Evolutionary conservation across 1,284 basidiomycete genomes (phyloP).

Genomic region (Ustilago shanxiensis): DNA sequence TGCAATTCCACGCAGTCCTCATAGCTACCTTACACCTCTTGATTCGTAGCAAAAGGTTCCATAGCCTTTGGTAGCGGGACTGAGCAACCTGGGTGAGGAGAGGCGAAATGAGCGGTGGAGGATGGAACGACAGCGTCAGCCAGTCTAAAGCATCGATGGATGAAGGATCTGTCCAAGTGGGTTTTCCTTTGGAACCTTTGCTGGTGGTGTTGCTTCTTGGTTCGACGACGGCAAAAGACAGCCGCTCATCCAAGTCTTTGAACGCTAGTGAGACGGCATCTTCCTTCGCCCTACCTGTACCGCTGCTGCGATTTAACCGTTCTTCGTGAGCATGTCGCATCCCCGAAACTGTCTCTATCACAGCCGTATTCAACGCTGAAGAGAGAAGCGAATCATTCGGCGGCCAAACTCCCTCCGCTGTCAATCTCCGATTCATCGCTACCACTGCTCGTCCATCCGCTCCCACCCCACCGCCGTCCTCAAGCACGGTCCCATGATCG

Average conservation of each 20-base stretch:
- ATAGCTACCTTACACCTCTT: constrained; percentile 54
- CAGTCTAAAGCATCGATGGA: constrained; percentile 59
- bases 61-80: constrained; percentile 52
- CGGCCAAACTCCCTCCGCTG: constrained; percentile 50
- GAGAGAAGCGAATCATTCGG: constrained; percentile 48
- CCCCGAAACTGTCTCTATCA: constrained; percentile 54
- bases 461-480: background rate
- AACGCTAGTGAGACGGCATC: constrained; percentile 47
- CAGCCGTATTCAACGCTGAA: constrained; percentile 52
- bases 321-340: constrained; percentile 44
- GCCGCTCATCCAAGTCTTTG: constrained; percentile 56
- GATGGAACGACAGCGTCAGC: constrained; percentile 58
- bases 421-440: constrained; percentile 35
- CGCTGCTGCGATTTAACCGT: constrained; percentile 4
- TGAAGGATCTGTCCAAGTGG: constrained; percentile 44
- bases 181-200: constrained; percentile 12
- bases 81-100: constrained; percentile 52
- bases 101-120: constrained; percentile 58
- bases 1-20: constrained; percentile 22
- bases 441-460: constrained; percentile 25
- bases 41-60: constrained; percentile 56
- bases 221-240: constrained; percentile 57
- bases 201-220: constrained; percentile 19
- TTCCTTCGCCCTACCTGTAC: background rate
- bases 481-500: constrained; percentile 24